phyloP scores from a whole-genome alignment of 1,139 yeast genomes.

The Chernovozyma aurita region DNA sequence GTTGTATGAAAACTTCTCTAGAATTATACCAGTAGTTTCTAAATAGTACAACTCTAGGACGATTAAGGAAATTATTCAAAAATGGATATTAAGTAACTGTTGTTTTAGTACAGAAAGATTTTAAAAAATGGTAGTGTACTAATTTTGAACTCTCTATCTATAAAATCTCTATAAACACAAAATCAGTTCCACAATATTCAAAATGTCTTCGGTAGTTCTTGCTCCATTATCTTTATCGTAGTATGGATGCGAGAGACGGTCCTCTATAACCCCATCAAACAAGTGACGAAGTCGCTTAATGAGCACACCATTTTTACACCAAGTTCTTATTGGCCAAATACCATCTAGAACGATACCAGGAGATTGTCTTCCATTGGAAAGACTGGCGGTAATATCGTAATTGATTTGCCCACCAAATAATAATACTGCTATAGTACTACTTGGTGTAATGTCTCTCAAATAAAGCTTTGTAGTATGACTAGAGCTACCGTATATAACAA shows the following conservation, averaged over 20 bases:
- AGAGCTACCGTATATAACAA: constrained; percentile 52
- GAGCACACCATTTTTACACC: constrained; percentile 92
- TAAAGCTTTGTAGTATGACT: constrained; percentile 65
- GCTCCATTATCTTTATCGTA: constrained; percentile 1
- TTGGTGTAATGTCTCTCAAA: constrained; percentile 74
- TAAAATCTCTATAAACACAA: constrained; percentile 4
- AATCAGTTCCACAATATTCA: constrained; percentile 5
- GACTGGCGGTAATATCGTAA: constrained; percentile 53
- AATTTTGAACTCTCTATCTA: too few relatives aligned
- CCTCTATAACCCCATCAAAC: constrained; percentile 64
- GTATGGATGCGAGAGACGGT: constrained; percentile 34
- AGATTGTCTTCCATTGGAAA: constrained; percentile 36
- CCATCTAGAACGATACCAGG: constrained; percentile 69
- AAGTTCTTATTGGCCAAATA: constrained; percentile 81
- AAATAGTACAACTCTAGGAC: too few relatives aligned
- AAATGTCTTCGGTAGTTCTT: constrained; percentile 2
- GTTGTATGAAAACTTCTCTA: too few relatives aligned
- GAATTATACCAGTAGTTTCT: too few relatives aligned
- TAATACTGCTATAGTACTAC: constrained; percentile 63
- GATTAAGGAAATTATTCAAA: too few relatives aligned
- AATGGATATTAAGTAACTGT: too few relatives aligned
- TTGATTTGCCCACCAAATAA: constrained; percentile 75
- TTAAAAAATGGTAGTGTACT: too few relatives aligned
- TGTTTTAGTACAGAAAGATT: too few relatives aligned
- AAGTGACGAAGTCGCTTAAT: constrained; percentile 63